A percentile compares a stretch with the other conserved stretches of the same genome.
Conservation (phyloP, 257 asterid species). For the Lantana camara region DNA sequence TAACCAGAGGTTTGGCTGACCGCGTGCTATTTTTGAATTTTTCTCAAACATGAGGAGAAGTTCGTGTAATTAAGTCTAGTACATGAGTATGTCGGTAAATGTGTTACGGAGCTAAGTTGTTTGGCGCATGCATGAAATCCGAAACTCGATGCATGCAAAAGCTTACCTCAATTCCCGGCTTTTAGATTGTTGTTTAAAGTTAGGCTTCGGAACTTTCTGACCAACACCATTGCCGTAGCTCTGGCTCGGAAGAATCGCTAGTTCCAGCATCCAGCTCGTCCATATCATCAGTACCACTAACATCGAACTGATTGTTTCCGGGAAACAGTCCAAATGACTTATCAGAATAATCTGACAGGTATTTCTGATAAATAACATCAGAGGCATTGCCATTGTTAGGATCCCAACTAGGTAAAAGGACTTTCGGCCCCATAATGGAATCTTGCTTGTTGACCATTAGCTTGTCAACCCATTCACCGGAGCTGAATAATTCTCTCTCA, state of each 20-base stretch:
- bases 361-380: constrained; percentile 55
- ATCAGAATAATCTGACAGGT: constrained; percentile 53
- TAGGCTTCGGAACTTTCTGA: constrained; percentile 55
- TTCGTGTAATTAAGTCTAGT: no score
- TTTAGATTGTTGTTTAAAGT: constrained; percentile 51
- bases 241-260: constrained; percentile 89
- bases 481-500: constrained; percentile 48
- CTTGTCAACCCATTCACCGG: constrained; percentile 94
- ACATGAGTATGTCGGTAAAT: no score
- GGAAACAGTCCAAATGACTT: constrained; percentile 46
- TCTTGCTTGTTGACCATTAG: constrained; percentile 88
- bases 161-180: constrained; percentile 69
- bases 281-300: constrained; percentile 53
- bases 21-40: no score
- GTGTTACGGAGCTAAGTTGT: no score
- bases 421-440: constrained; percentile 29
- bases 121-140: no score
- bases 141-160: no score
- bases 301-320: constrained; percentile 52
- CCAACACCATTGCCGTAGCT: constrained; percentile 58
- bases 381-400: constrained; percentile 45
- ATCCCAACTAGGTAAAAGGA: constrained; percentile 51
- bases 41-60: no score
- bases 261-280: constrained; percentile 85
- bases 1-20: no score